Evolutionary conservation across 176 grass and related monocot species (phyloP), one percentile per base, ranked within the genome.

Genomic region (Carex kokanica): DNA sequence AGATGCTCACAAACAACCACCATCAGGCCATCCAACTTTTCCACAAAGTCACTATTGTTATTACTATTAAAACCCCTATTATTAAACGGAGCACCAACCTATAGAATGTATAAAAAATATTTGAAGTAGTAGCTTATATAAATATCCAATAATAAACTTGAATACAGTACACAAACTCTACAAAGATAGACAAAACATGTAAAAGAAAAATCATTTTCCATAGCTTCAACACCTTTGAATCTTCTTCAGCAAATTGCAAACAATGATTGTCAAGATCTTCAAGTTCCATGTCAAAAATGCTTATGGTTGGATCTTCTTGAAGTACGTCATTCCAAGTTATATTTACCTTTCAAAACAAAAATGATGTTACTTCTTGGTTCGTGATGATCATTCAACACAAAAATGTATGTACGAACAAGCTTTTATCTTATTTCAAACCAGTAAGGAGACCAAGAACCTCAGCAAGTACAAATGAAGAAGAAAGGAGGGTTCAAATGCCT

Each of bases 251-350:
- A 74, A 93, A 36, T 41, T 65, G 82, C 81, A 86, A 83, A 34
- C 64, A 83, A 80, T 88, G 73, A 2, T 88, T 81, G 17, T 87
- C 89, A 67, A 92, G 74, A 85, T 98, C 95, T 88, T 94, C 96
- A 86, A 93, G 84, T 64, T 98, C 96, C 89, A 98, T 91, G 15
- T 90, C 96, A 83, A 98, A 98, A 81, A 98, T 98, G 49, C 89
- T 90, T 69, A 89, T 91, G 86, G 83, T 88, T 59, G 90, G 88
- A 74, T 98, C 96, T 64, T 93, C 96, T 82, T 93, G 89, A 70
- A 91, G 82, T 81, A 91, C 90, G 36, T 95, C 96, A 68, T 93
- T 87, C 93, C 91, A 95, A 49, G 84, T 87, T 90, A 98, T 93
- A 84, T 93, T 90, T 86, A 95, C 96, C 96, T 98, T 80, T 24